Evolutionary conservation across 2,329 filamentous ascomycete genomes (phyloP).

Genomic region (Achaetomium macrosporum): DNA sequence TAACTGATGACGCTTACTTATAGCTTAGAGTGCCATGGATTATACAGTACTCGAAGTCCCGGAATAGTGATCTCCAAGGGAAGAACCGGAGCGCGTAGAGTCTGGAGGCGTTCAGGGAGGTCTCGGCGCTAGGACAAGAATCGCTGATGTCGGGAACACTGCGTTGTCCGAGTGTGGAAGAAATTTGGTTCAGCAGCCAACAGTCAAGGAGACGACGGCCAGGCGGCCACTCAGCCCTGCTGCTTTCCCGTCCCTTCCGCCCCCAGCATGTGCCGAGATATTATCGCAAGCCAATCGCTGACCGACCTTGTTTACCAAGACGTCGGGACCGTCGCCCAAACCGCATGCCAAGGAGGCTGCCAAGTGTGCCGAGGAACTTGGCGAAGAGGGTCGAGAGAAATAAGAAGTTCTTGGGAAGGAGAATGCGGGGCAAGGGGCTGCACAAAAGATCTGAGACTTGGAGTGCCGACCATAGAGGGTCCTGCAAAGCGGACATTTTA

Average conservation of each 20-base stretch:
- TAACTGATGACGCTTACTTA: neutral
- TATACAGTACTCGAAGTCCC: neutral
- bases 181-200: neutral
- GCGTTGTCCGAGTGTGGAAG: neutral
- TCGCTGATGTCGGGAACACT: neutral
- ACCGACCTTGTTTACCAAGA: slow-evolving; percentile 3
- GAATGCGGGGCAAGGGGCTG: slow-evolving; percentile 1
- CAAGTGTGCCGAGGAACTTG: slow-evolving; percentile 17
- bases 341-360: slow-evolving; percentile 12
- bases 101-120: too few species aligned
- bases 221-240: neutral
- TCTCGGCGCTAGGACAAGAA: too few species aligned
- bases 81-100: too few species aligned
- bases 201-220: neutral
- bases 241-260: neutral
- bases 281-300: slow-evolving; percentile 10
- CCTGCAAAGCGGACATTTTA: neutral
- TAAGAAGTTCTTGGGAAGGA: neutral
- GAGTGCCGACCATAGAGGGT: neutral
- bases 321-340: slow-evolving; percentile 9
- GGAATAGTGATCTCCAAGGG: neutral
- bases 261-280: slow-evolving; percentile 5
- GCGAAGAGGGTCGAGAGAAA: slow-evolving; percentile 16
- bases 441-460: neutral
- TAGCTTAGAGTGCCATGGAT: neutral